phyloP scores from a whole-genome alignment of 129 eudicot genomes.

The Arctium minus region DNA sequence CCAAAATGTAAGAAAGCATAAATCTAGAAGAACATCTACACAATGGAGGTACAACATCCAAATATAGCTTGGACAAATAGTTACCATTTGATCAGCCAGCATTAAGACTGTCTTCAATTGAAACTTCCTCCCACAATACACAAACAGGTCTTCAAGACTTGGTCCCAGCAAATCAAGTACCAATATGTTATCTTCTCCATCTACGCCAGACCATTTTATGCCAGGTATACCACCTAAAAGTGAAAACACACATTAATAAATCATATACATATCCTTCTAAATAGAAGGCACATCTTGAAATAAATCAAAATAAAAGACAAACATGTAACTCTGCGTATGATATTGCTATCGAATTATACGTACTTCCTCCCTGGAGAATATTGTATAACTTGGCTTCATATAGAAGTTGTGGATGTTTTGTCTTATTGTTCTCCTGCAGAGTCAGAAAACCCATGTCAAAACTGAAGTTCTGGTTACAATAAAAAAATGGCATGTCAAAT shows the following conservation, averaged over 20 bases:
- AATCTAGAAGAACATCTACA: neutral
- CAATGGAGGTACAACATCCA: neutral
- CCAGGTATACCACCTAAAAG: slow-evolving; percentile 85
- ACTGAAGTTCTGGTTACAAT: neutral
- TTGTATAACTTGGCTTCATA: slow-evolving; percentile 94
- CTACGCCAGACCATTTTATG: slow-evolving; percentile 90
- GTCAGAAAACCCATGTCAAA: neutral
- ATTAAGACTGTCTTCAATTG: slow-evolving; percentile 89
- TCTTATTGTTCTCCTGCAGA: slow-evolving; percentile 84
- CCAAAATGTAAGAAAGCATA: neutral
- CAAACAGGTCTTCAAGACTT: slow-evolving; percentile 94
- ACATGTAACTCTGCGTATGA: slow-evolving; percentile 1
- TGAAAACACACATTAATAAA: neutral
- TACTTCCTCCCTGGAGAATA: slow-evolving; percentile 98
- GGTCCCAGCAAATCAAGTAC: slow-evolving; percentile 95
- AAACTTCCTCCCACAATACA: slow-evolving; percentile 89
- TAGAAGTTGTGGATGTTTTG: slow-evolving; percentile 91
- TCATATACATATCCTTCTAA: neutral
- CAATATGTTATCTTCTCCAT: slow-evolving; percentile 87
- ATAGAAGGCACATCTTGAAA: neutral
- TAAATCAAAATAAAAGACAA: neutral
- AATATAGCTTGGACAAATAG: neutral
- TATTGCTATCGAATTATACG: slow-evolving; percentile 20
- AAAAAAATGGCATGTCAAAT: neutral
- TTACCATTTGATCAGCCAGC: slow-evolving; percentile 99